Evolutionary conservation across 805 yeast genomes (phyloP).

Genomic region (Priceomyces haplophilus): DNA sequence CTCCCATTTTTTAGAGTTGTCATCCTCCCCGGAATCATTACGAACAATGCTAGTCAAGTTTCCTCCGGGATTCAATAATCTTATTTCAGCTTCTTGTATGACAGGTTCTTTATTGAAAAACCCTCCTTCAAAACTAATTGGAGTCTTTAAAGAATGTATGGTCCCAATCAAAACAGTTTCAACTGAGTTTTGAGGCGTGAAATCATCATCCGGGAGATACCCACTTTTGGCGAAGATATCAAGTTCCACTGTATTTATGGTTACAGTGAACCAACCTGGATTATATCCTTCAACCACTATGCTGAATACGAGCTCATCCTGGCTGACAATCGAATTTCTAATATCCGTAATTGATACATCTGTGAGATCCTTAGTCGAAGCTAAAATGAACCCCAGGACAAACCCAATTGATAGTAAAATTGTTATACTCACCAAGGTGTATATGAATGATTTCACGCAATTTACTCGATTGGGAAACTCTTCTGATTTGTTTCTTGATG

Average conservation of each 20-base stretch:
- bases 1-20: constrained; percentile 64
- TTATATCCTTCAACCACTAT: constrained; percentile 76
- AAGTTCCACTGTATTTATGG: constrained; percentile 62
- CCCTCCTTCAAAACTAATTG: constrained; percentile 73
- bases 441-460: constrained; percentile 33
- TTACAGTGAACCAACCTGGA: constrained; percentile 77
- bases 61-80: constrained; percentile 69
- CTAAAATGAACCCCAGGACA: constrained; percentile 76
- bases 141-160: constrained; percentile 62
- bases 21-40: constrained; percentile 15
- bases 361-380: constrained; percentile 80
- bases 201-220: constrained; percentile 29
- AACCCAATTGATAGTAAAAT: constrained; percentile 70
- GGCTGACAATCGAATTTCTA: constrained; percentile 70
- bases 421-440: constrained; percentile 44
- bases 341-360: constrained; percentile 60
- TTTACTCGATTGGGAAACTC: constrained; percentile 12
- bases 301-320: constrained; percentile 81
- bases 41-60: constrained; percentile 28
- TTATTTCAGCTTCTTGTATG: constrained; percentile 64
- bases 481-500: constrained; percentile 30
- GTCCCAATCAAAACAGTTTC: constrained; percentile 79
- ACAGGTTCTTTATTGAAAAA: constrained; percentile 61
- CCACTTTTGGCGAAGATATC: constrained; percentile 82
- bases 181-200: constrained; percentile 16